Evolutionary conservation across 1,139 yeast genomes (phyloP), one percentile per base, ranked within the genome.

Genomic region (Taphrina confusa): DNA sequence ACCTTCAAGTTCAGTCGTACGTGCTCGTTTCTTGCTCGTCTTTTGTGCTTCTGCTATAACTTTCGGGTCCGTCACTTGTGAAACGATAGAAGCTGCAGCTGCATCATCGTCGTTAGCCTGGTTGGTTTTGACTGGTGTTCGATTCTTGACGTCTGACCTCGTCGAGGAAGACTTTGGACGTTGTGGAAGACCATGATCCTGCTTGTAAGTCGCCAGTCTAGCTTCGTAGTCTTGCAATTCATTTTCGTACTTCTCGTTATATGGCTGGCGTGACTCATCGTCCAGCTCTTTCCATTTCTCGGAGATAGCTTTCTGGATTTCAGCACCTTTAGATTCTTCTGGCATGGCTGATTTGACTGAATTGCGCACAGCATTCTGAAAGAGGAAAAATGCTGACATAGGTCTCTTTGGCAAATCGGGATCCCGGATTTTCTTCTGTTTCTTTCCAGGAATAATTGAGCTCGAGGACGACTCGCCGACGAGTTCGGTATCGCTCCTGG

Each of bases 311-410:
- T 82, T 84, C 50, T 94, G 87, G 75, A 88, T 80, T 67, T 87
- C 95, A 44, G 82, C 81, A 57, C 91, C 80, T 16, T 85, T 80
- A 65, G 81, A 77, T 62, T 78, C 76, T 56, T 76, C 75, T 63
- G 75, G 77, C 71, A 94, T 80, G 65, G 86, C 89, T 63, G 82
- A 83, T 64, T 85, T 82, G 65, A 89, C 66, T 27, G 63, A 51
- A 44, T 67, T 66, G 9, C 75, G 70, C 23, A 68, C 69, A 28
- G 67, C 71, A 30, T 66, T 80, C 63, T 82, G 82, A 80, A 82
- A 89, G 42, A 91, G 85, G 73, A 89, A 87, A 75, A 84, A 89
- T 62, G 87, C 86, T 37, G 96, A 88, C 69, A 87, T 75, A 74
- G 77, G 82, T 75, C 79, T 78, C 72, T 78, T 78, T 61, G 82